phyloP scores from a whole-genome alignment of 495 filamentous ascomycete species.

The Apiosordaria backusii region DNA sequence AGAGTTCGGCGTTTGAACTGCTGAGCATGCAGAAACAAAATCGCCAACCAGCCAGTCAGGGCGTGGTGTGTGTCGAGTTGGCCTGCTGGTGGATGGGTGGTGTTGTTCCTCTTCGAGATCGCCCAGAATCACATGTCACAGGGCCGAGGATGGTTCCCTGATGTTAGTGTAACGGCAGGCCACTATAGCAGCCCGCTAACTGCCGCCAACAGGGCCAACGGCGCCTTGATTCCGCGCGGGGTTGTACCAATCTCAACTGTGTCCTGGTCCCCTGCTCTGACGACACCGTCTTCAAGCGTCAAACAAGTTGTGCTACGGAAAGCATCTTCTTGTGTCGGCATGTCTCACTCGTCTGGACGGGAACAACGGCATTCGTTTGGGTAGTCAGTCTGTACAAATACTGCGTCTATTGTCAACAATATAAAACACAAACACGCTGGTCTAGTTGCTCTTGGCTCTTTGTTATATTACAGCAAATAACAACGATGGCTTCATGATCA shows the following conservation, averaged over 20 bases:
- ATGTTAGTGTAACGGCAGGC: neutral
- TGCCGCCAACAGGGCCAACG: neutral
- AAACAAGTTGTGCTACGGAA: neutral
- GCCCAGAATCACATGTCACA: slow-evolving; percentile 3
- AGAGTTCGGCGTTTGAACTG: neutral
- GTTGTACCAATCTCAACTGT: neutral
- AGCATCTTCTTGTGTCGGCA: neutral
- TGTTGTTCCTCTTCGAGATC: slow-evolving; percentile 1
- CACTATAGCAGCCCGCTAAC: neutral
- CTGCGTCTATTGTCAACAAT: neutral
- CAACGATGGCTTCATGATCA: neutral
- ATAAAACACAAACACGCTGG: neutral
- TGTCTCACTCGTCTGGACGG: neutral
- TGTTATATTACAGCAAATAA: neutral
- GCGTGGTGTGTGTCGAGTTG: neutral
- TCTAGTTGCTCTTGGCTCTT: neutral
- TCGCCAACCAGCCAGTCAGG: neutral
- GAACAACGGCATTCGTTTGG: neutral
- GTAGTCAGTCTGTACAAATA: neutral
- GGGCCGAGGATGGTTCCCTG: neutral
- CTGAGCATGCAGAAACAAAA: neutral
- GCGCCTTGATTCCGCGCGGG: slow-evolving; percentile 1
- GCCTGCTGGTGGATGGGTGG: slow-evolving; percentile 2
- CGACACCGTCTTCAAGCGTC: neutral
- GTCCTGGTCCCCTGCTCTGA: neutral